Percentiles rank a stretch among this genome's conserved stretches.
phyloP scores from a whole-genome alignment of 164 flowering plant species.

The Litsea cubeba region DNA sequence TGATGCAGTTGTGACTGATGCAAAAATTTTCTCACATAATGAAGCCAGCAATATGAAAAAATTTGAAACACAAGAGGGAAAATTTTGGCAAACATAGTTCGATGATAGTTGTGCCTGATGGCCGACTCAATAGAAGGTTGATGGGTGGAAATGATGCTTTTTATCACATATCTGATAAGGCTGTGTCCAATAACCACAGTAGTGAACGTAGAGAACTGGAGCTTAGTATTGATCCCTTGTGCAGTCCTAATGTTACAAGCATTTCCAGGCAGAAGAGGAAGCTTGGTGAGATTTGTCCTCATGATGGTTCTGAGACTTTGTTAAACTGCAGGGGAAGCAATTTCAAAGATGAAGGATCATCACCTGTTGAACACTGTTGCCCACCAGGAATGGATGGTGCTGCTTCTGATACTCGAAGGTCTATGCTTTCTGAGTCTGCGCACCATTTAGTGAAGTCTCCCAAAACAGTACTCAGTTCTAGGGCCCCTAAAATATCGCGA shows the following conservation, averaged over 20 bases:
- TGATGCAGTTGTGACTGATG: neutral
- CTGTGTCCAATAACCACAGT: slow-evolving; percentile 1
- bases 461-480: neutral
- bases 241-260: slow-evolving; percentile 9
- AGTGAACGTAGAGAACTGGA: slow-evolving; percentile 9
- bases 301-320: slow-evolving; percentile 8
- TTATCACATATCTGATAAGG: neutral
- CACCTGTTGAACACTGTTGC: slow-evolving; percentile 8
- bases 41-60: slow-evolving; percentile 4
- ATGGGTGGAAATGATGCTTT: neutral
- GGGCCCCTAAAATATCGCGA: neutral
- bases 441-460: slow-evolving; percentile 3
- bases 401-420: slow-evolving; percentile 9
- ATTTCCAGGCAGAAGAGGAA: slow-evolving; percentile 24
- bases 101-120: slow-evolving; percentile 11
- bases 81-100: slow-evolving; percentile 5
- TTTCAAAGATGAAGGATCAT: slow-evolving; percentile 13
- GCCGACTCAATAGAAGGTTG: neutral
- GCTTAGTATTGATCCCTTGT: slow-evolving; percentile 1
- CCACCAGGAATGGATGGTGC: slow-evolving; percentile 5
- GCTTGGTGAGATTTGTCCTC: slow-evolving; percentile 21
- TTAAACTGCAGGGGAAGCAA: neutral
- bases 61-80: slow-evolving; percentile 9
- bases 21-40: neutral
- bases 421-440: neutral